phyloP scores from a whole-genome alignment of 2,329 filamentous ascomycete genomes.

The Pseudocercospora musae region DNA sequence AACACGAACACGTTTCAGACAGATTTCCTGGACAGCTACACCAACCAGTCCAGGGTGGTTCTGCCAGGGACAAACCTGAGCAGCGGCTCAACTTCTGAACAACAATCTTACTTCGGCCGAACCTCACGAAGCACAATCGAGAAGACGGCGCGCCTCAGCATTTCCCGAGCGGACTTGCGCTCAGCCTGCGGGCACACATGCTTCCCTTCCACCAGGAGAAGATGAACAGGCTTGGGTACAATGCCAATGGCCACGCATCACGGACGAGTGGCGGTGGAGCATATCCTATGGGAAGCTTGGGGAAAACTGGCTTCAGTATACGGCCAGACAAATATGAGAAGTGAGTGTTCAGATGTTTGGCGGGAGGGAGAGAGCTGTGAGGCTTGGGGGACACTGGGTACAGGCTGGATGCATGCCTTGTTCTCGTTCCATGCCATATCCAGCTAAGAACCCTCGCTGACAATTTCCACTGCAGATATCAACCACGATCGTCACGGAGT shows the following conservation, averaged over 20 bases:
- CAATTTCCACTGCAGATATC: conserved; percentile 60
- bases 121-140: not conserved
- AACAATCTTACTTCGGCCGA: not conserved
- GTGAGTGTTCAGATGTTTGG: conserved; percentile 11
- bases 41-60: not conserved
- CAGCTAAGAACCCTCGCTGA: not conserved
- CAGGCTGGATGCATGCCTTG: not conserved
- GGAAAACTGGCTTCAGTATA: conserved; percentile 66
- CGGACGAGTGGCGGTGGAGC: conserved; percentile 42
- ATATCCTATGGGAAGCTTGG: conserved; percentile 34
- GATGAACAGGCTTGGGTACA: conserved; percentile 83
- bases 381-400: not conserved
- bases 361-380: not conserved
- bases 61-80: not conserved
- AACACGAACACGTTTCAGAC: conserved; percentile 16
- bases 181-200: conserved; percentile 42
- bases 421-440: not conserved
- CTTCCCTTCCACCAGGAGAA: conserved; percentile 54
- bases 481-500: conserved; percentile 69
- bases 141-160: not conserved
- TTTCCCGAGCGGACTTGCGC: conserved; percentile 2
- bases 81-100: not conserved
- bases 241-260: conserved; percentile 63
- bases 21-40: conserved; percentile 3
- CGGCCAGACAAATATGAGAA: conserved; percentile 76